phyloP scores from a whole-genome alignment of 257 asterid genomes.

The Lithospermum erythrorhizon region DNA sequence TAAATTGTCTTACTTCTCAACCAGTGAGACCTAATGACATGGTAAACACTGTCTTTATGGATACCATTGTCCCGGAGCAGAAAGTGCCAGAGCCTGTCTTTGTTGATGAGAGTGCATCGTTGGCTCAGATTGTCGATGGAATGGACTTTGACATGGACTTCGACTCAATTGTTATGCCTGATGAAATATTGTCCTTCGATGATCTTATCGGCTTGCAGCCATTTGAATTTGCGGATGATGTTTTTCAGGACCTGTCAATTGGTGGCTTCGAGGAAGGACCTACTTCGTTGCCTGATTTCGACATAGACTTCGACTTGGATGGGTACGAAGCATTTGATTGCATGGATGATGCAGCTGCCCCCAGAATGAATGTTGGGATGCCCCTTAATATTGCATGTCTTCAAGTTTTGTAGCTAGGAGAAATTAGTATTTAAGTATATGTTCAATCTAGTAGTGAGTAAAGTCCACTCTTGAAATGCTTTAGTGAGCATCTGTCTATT shows the following conservation, averaged over 20 bases:
- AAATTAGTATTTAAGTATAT: neutral
- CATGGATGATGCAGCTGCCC: slow-evolving; percentile 45
- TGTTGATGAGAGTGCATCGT: slow-evolving; percentile 18
- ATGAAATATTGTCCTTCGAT: slow-evolving; percentile 27
- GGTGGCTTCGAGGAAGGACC: slow-evolving; percentile 29
- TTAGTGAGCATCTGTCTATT: slow-evolving; percentile 18
- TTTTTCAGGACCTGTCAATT: slow-evolving; percentile 32
- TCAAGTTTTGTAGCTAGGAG: slow-evolving; percentile 57
- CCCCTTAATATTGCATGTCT: slow-evolving; percentile 74
- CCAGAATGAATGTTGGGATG: slow-evolving; percentile 31
- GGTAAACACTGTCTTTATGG: neutral
- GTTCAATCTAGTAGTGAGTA: slow-evolving; percentile 3
- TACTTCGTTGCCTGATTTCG: slow-evolving; percentile 39
- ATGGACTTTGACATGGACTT: slow-evolving; percentile 43
- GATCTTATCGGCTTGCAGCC: slow-evolving; percentile 3
- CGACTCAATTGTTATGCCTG: slow-evolving; percentile 23
- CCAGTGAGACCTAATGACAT: slow-evolving; percentile 3
- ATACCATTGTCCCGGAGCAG: slow-evolving; percentile 15
- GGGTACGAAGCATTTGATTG: slow-evolving; percentile 45
- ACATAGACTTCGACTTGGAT: slow-evolving; percentile 51
- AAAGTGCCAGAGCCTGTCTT: slow-evolving; percentile 10
- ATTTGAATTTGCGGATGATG: slow-evolving; percentile 18
- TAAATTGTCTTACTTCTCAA: slow-evolving; percentile 23
- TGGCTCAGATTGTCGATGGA: slow-evolving; percentile 39
- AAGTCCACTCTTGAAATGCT: too few relatives aligned